Base-by-base conservation (phyloP, 2,329 filamentous ascomycete genomes). In the Fusarium nurragi region DNA sequence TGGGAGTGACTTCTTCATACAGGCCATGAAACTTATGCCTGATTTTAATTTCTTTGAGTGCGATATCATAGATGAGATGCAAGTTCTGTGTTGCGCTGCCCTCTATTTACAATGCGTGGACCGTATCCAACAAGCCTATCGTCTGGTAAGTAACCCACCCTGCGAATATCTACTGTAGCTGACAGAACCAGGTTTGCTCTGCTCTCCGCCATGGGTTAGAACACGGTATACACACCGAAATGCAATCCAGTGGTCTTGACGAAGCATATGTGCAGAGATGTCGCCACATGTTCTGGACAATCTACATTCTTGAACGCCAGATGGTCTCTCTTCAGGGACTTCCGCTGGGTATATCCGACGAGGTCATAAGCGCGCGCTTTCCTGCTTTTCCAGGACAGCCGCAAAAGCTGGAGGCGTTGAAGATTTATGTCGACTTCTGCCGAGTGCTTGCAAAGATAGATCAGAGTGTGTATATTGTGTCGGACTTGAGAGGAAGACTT, bases 21-120 rank as follows among this genome's bases (percentile, higher is more conserved):
- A 69, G 9, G 67, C 67, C 1, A 65, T 70, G 60, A 70, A 54
- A 9, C 45, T 58, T 5, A 68, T 69, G 67, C 67, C 67, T 3
- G 56, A 70, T 6, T 57, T 69, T 13, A 65, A 32, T 7, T 65
- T 69, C 38, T 55, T 60, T 13, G 51, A 70, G 4, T 49, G 50
- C 11, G 49, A 59, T 36, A 49, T 61, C 0, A 43, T 69, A 22
- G 60, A 69, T 8, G 51, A 65, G 56, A 49, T 65, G 21, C 67
- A 69, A 7, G 51, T 69, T 9, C 18, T 69, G 4, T 69, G 60
- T n/a, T 65, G 56, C 5, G 61, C 61, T 9, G 56, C 60, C 1
- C 23, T 69, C 1, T 69, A 69, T 18, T 22, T 65, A 1, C 67
- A 70, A 16, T 64, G 51, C 1, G 44, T 68, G 1, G 50, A 65